Conservation (phyloP, 2,329 filamentous ascomycete species). For the Cordyceps pruinosa region DNA sequence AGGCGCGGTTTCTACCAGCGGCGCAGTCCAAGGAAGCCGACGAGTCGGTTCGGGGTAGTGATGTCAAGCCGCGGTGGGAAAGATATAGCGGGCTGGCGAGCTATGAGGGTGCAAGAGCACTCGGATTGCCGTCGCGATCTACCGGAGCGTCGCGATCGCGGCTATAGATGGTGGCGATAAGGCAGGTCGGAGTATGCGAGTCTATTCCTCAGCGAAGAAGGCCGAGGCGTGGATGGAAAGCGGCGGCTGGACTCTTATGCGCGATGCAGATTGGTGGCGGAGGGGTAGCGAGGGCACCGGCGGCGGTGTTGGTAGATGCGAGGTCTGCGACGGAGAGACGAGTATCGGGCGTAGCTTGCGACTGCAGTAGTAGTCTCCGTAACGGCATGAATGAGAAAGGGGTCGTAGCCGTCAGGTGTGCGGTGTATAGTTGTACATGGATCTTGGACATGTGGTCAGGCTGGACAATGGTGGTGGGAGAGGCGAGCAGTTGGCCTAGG, state of each 20-base stretch:
- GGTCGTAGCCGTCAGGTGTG: neutral
- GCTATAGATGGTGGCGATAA: no score
- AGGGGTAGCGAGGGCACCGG: neutral
- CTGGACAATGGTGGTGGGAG: neutral
- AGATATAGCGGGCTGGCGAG: no score
- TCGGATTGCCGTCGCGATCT: neutral
- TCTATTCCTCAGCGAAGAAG: neutral
- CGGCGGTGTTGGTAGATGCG: neutral
- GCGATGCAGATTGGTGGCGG: neutral
- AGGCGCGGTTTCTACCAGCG: neutral
- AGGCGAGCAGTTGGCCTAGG: no score
- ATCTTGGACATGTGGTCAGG: neutral
- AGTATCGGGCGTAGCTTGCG: neutral
- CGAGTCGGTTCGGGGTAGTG: neutral
- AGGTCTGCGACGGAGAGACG: neutral
- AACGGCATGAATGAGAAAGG: neutral
- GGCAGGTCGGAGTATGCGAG: neutral
- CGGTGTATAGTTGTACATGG: neutral
- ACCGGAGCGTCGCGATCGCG: neutral
- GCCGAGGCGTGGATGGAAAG: neutral
- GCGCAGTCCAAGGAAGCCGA: neutral
- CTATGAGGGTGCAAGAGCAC: neutral
- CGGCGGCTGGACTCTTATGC: neutral
- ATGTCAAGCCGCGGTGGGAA: neutral
- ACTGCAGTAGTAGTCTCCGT: neutral